These are phyloP conservation scores for Neonothopanus nambi DNA, from an alignment of 1,284 basidiomycete genomes.

Conservation along the genomic window DNA sequence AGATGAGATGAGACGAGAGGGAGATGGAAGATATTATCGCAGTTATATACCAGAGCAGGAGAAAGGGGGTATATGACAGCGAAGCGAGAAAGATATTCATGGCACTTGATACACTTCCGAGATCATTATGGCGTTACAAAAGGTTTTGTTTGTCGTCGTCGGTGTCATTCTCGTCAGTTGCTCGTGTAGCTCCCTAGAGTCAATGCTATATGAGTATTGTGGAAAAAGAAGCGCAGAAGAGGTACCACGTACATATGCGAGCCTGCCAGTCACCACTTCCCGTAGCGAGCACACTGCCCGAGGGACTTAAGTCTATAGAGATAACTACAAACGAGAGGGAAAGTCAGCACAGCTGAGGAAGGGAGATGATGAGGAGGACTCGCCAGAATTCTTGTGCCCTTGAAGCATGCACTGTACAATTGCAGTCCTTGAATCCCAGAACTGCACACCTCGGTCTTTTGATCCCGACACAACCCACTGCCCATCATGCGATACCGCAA, in stretches of 20 bases:
- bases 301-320: conserved; percentile 79
- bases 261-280: conserved; percentile 88
- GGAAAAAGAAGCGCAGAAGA: not conserved
- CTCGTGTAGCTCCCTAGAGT: too few relatives aligned
- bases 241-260: conserved; percentile 71
- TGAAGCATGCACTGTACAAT: conserved; percentile 83
- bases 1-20: too few relatives aligned
- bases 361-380: conserved; percentile 22
- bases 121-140: too few relatives aligned
- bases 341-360: not conserved
- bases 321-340: conserved; percentile 55
- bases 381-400: conserved; percentile 87
- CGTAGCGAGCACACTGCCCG: conserved; percentile 77
- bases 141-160: too few relatives aligned
- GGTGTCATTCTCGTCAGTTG: too few relatives aligned
- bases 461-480: conserved; percentile 89
- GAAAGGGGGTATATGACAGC: too few relatives aligned
- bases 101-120: too few relatives aligned
- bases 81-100: too few relatives aligned
- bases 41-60: too few relatives aligned
- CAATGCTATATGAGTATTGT: too few relatives aligned
- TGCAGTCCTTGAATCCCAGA: conserved; percentile 81
- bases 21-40: too few relatives aligned
- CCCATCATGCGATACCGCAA: conserved; percentile 82
- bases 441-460: conserved; percentile 87